Conservation (phyloP, 2,329 filamentous ascomycete genomes). For the Pseudogymnoascus sp. region DNA sequence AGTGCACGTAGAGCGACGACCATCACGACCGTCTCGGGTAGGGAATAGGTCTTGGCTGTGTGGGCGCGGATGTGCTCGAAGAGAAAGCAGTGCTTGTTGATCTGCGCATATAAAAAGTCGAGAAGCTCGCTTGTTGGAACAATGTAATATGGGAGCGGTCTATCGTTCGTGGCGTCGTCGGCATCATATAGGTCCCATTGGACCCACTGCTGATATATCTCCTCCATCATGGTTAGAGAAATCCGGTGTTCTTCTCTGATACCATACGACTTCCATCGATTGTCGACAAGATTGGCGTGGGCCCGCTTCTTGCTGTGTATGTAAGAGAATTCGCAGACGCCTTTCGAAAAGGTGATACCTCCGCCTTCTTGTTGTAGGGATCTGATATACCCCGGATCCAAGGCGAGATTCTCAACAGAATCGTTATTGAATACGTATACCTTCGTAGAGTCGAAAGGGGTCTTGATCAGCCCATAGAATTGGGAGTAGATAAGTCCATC, state of each 20-base stretch:
- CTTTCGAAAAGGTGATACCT: not conserved
- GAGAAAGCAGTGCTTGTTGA: not conserved
- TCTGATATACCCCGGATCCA: not conserved
- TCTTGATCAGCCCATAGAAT: not conserved
- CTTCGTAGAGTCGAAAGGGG: not conserved
- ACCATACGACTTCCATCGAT: not conserved
- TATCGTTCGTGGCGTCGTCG: not conserved
- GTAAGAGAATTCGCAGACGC: not conserved
- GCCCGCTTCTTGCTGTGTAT: not conserved
- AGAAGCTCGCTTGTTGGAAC: not conserved
- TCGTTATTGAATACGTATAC: not conserved
- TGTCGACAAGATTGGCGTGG: not conserved
- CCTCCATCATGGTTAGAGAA: not conserved
- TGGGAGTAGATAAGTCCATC: not conserved
- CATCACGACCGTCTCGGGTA: not conserved
- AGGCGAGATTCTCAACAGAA: not conserved
- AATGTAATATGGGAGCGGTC: not conserved
- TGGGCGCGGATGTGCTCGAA: not conserved
- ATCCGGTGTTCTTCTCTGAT: not conserved
- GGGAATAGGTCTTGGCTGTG: not conserved
- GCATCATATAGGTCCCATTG: not conserved
- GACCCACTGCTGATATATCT: not conserved
- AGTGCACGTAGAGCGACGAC: not conserved
- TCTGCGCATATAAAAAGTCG: not conserved
- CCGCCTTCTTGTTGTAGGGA: not conserved